Conservation (phyloP, 257 asterid genomes). For the Nicotiana noctiflora region DNA sequence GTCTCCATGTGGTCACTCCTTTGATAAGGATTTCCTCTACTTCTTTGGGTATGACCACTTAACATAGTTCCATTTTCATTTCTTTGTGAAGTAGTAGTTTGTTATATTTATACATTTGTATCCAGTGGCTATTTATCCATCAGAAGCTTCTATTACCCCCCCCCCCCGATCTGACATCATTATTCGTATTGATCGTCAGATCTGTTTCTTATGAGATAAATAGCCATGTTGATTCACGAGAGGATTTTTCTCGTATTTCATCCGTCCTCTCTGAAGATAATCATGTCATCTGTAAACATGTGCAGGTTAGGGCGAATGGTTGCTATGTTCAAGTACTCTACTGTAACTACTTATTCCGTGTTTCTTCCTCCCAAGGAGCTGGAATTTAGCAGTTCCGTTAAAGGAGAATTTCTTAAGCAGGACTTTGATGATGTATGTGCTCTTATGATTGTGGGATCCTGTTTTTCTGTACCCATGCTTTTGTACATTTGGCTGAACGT, state of each 20-base stretch:
- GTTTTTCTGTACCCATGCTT: background rate
- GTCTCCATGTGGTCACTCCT: constrained; percentile 85
- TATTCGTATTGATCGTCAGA: background rate
- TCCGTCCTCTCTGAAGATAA: constrained; percentile 5
- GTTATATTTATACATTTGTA: background rate
- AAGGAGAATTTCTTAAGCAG: constrained; percentile 53
- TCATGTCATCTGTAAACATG: constrained; percentile 8
- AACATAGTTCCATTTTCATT: background rate
- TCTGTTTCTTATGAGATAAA: background rate
- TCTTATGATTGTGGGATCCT: background rate
- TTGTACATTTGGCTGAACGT: background rate
- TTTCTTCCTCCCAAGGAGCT: constrained; percentile 72
- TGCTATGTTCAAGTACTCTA: constrained; percentile 78
- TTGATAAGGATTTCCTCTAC: constrained; percentile 78
- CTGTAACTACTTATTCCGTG: constrained; percentile 69
- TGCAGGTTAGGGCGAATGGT: constrained; percentile 94
- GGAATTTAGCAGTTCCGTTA: constrained; percentile 51
- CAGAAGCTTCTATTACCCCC: background rate
- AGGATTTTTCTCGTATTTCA: background rate
- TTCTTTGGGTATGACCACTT: constrained; percentile 72
- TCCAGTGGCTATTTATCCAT: background rate
- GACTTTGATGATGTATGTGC: constrained; percentile 59
- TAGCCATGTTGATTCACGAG: background rate
- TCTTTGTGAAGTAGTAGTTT: background rate
- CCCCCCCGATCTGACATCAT: background rate